Evolutionary conservation across 2,329 filamentous ascomycete species (phyloP), one percentile per base, ranked within the genome.

Genomic region (Clarireedia paspali): DNA sequence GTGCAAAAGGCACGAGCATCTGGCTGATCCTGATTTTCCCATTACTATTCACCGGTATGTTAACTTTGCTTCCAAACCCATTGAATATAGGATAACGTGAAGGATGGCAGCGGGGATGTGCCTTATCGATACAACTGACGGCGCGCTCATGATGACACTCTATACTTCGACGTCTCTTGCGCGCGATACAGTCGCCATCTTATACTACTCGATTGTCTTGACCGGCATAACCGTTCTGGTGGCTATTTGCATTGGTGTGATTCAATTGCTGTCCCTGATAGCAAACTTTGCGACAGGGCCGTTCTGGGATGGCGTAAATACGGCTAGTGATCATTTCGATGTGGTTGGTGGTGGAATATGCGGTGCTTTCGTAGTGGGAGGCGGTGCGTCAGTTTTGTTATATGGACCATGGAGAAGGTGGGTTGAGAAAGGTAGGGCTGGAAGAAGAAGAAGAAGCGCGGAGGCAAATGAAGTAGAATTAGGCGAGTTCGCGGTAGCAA

Each of bases 1-100:
- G 88, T 0, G 84, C 90, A 0, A 79, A 87, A 59, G 92, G 92
- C 1, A 96, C 91, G 0, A 89, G 85, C 34, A 86, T 97, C 58
- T 99, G 94, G 94, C 75, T 96, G 14, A 97, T 97, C 58, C 71
- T 97, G 34, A 86, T 99, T 51, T 96, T 96, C 57, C 94, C 94
- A 0, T 71, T 92, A 1, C 74, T 97, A 0, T 97, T 97, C 66
- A 96, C 92, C 0, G 81, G 86, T 87, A 71, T 68, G 76, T 67
- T 50, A 47, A 27, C 30, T 53, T 53, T 42, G 6, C 15, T 20
- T 44, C 10, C 30, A 4, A 4, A 12, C 30, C 4, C 7, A 12
- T 26, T 10, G 15, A 27, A 1, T 20, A 1, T 6, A 23, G n/a
- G 53, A 12, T 23, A 5, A 17, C n/a, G 39, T 12, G 30, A 27